Conservation (phyloP, 73 alveolate species). For the Paramecium octaurelia region DNA sequence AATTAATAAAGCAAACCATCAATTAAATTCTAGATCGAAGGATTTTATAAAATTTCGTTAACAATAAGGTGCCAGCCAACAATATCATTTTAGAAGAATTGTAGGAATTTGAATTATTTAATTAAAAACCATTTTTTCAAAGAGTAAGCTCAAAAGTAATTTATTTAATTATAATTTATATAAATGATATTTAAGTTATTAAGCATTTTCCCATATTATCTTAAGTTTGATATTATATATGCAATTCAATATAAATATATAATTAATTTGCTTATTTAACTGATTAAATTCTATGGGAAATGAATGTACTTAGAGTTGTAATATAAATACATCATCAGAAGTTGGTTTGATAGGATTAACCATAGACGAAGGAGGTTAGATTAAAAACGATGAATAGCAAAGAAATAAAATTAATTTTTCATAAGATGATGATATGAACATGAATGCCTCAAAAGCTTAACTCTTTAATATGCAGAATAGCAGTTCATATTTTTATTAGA, state of each 20-base stretch:
- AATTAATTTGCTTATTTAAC: background rate
- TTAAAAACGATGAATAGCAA: background rate
- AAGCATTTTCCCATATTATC: background rate
- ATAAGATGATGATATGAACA: background rate
- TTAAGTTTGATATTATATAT: background rate
- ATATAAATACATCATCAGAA: background rate
- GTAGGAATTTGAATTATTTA: background rate
- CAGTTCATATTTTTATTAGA: background rate
- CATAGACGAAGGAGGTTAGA: background rate
- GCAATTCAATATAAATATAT: no score
- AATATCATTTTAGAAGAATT: background rate
- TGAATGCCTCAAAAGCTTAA: background rate
- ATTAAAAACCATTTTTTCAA: background rate
- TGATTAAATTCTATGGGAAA: background rate
- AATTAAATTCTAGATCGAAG: no score
- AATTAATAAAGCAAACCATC: no score
- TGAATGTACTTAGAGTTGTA: background rate
- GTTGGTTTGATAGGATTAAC: background rate
- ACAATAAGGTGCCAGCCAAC: no score
- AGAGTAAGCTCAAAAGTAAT: background rate
- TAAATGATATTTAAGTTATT: background rate
- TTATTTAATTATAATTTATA: no score
- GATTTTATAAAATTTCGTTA: no score
- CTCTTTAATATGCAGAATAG: background rate
- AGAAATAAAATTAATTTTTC: background rate